phyloP scores from a whole-genome alignment of 495 filamentous ascomycete genomes.

The Penicillium verhagenii region DNA sequence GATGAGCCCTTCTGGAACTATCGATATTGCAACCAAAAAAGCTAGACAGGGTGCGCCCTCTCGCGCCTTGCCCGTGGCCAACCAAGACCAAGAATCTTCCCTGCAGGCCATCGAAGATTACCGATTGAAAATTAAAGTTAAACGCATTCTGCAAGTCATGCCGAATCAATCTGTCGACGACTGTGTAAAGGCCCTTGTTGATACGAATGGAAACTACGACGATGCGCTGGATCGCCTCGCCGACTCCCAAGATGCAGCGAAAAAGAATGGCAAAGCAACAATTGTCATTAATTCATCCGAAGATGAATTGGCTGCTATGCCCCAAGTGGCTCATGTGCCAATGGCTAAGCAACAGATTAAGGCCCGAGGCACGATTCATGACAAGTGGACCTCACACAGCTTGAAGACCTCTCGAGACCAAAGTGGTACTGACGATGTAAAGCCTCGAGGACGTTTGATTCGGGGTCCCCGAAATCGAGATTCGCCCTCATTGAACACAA shows the following conservation, averaged over 20 bases:
- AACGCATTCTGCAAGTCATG: conserved; percentile 53
- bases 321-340: conserved; percentile 8
- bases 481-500: conserved; percentile 15
- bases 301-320: conserved; percentile 35
- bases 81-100: conserved; percentile 27
- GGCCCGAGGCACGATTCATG: conserved; percentile 55
- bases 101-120: conserved; percentile 57
- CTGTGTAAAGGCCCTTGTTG: conserved; percentile 53
- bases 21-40: conserved; percentile 40
- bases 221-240: conserved; percentile 56
- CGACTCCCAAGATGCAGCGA: conserved; percentile 16
- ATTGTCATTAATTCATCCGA: conserved; percentile 34
- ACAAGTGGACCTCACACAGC: conserved; percentile 58
- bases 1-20: conserved; percentile 43
- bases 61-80: conserved; percentile 49
- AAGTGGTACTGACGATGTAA: conserved; percentile 26
- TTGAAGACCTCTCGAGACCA: conserved; percentile 14
- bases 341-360: conserved; percentile 60
- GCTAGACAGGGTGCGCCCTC: conserved; percentile 53
- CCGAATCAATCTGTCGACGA: conserved; percentile 48
- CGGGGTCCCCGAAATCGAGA: conserved; percentile 36
- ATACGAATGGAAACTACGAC: conserved; percentile 55
- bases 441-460: conserved; percentile 40
- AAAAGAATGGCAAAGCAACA: background rate
- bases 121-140: conserved; percentile 52